Evolutionary conservation across 371 early-diverging fungal species (phyloP).

Genomic region (Quaeritorhiza haematococci): DNA sequence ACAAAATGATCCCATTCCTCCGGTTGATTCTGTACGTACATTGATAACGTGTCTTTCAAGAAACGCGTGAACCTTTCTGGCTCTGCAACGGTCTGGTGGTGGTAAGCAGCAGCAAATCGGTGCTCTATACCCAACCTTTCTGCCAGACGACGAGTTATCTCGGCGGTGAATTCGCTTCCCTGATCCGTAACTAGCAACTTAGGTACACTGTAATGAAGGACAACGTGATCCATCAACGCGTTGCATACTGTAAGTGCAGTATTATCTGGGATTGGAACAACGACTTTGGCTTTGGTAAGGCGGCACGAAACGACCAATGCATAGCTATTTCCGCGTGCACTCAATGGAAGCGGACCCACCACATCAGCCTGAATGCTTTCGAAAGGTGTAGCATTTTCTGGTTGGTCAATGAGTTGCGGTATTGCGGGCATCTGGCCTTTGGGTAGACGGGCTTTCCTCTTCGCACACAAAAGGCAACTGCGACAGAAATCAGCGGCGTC

Average conservation of each 20-base stretch:
- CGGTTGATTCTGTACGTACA: neutral
- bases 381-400: neutral
- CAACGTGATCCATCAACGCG: neutral
- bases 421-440: too few relatives aligned
- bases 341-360: neutral
- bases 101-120: slow-evolving; percentile 1
- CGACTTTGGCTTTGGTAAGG: neutral
- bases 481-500: too few relatives aligned
- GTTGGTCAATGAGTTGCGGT: neutral
- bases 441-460: too few relatives aligned
- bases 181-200: neutral
- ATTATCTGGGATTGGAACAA: neutral
- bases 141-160: neutral
- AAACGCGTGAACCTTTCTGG: neutral
- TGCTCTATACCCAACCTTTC: neutral
- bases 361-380: neutral
- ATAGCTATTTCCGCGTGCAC: neutral
- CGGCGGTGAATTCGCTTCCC: neutral
- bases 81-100: neutral
- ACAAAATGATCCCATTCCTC: neutral
- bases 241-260: neutral
- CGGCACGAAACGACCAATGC: neutral
- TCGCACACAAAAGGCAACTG: too few relatives aligned
- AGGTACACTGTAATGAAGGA: neutral
- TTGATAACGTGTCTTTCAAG: neutral